Base-by-base conservation (phyloP, 495 filamentous ascomycete genomes). In the Rusavskia elegans region DNA sequence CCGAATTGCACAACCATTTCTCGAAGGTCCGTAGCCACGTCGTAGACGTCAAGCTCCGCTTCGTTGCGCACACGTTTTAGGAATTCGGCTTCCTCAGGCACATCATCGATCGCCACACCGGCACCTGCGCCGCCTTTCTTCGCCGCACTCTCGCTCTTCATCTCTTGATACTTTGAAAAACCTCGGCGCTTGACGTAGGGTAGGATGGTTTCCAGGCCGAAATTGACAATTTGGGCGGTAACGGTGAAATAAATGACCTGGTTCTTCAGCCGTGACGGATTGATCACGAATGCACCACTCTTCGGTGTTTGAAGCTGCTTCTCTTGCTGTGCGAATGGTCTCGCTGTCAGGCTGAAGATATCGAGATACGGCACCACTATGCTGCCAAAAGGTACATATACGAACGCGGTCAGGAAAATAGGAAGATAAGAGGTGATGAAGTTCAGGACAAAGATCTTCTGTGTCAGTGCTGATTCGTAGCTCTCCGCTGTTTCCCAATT, bases 181-280 rank as follows among this genome's bases (percentile, higher is more conserved):
- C 57, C 61, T 37, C 45, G 69, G 56, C 88, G 84, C 65, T 94
- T 93, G 19, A 87, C 64, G 59, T 83, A 85, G 0, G 92, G 92
- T 23, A 96, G 81, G 44, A 95, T 74, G 16, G 87, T 79, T 62
- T 98, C 93, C 65, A 90, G 78, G 25, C 76, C 84, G 20, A 95
- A 80, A 53, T 84, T 87, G 53, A 98, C 86, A 41, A 90, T 80
- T 62, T 98, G 92, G 0, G 90, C 92, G 0, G 92, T 97, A 13
- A 97, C 88, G 0, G 92, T 90, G 63, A 95, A 95, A 65, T 97
- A 98, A 59, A 97, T 85, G 52, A 97, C 85, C 65, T 98, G 93
- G 49, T 93, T 90, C 48, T 79, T 82, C 7, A 98, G 75, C 25
- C 92, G 73, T 56, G 79, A 74, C 0, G 89, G 87, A 62, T 98